These are phyloP conservation scores for Paramyrothecium sp. DNA, from an alignment of 2,329 filamentous ascomycete genomes.

Conservation along the genomic window DNA sequence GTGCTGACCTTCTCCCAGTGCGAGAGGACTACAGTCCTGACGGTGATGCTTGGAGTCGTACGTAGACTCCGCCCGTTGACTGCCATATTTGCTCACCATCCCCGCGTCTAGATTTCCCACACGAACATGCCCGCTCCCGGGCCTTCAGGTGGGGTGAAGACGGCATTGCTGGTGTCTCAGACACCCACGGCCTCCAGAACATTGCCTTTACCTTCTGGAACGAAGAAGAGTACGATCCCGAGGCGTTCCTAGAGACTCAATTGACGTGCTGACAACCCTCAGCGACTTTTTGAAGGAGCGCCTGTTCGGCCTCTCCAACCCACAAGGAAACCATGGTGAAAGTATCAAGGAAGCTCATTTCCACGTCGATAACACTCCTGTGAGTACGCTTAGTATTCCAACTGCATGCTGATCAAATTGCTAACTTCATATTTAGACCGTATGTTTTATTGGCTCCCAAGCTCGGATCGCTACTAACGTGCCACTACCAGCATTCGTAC, in stretches of 20 bases:
- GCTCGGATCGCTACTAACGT: conserved; percentile 2
- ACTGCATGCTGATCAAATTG: conserved; percentile 7
- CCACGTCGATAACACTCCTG: conserved; percentile 89
- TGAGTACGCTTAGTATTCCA: conserved; percentile 27
- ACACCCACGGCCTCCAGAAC: conserved; percentile 88
- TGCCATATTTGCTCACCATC: conserved; percentile 13
- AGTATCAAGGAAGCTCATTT: conserved; percentile 97
- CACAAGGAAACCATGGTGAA: conserved; percentile 95
- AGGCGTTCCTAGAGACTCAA: background rate
- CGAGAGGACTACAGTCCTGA: conserved; percentile 88
- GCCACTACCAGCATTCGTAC: conserved; percentile 74
- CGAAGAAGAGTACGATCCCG: conserved; percentile 72
- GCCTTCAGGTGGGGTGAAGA: conserved; percentile 96
- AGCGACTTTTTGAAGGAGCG: conserved; percentile 94
- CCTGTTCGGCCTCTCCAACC: conserved; percentile 91
- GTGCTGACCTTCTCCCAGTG: conserved; percentile 43
- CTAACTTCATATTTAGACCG: conserved; percentile 15
- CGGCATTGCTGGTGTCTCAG: conserved; percentile 90
- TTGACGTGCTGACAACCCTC: conserved; percentile 34
- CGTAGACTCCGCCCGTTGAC: conserved; percentile 35
- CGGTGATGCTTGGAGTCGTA: conserved; percentile 95
- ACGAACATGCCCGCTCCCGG: conserved; percentile 86
- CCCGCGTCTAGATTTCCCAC: conserved; percentile 72
- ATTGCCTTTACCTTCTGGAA: conserved; percentile 98
- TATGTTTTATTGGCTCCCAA: background rate